Evolutionary conservation across 2,329 filamentous ascomycete species (phyloP), one percentile per base, ranked within the genome.

Genomic region (Fusarium oxysporum): DNA sequence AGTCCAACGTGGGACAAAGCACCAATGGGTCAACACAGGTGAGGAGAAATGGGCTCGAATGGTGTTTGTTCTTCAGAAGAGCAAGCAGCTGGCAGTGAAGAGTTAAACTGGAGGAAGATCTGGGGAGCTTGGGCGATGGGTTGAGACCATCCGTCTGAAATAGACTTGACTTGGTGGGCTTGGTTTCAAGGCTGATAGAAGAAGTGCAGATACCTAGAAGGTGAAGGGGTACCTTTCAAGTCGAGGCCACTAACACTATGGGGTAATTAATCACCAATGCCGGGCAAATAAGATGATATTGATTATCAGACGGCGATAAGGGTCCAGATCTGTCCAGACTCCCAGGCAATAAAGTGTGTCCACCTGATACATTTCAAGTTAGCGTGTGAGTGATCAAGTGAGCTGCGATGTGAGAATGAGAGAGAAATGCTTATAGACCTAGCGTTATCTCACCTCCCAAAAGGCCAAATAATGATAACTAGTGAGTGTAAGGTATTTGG

Each of bases 1-100:
- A 12, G 84, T 90, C 28, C 88, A 90, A 78, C 81, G 88, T 50
- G 87, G 83, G 2, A 89, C 88, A 10, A 87, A 86, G 80, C 88
- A 90, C 77, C 83, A 84, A 35, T 90, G 87, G 87, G 77, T 81
- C 45, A 89, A 89, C 58, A 66, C 73, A 30, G 83, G 82, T 66
- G 65, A 79, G 56, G 84, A 81, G 7, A 80, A 83, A 50, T 86
- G 85, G 84, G 81, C 82, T 25, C 78, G 86, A 40, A 84, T 87
- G 81, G 65, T 79, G 78, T 80, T 86, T 79, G 80, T 83, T 21
- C 67, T 84, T 65, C 77, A 80, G 74, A 70, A 61, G 45, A 72
- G 57, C 23, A 65, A 72, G 43, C 63, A 65, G 17, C 35, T 68
- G 45, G 44, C n/a, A 14, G 56, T 70, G 43, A 70, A 62, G 65